Evolutionary conservation across 768 basidiomycete species (phyloP), one percentile per base, ranked within the genome.

Genomic region (Agaricus sinodeliciosus): DNA sequence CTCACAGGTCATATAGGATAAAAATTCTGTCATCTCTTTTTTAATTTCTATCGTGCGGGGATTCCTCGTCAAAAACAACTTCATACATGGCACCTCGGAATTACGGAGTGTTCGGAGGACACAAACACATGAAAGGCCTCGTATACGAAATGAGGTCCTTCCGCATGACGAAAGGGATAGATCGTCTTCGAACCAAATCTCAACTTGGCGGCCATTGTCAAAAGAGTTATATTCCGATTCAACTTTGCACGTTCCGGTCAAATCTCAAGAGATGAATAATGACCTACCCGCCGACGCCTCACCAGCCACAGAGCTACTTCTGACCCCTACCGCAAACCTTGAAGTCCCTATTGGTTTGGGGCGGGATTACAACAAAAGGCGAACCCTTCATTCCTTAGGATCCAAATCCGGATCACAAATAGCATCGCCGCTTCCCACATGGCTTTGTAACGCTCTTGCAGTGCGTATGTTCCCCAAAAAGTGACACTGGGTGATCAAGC

Each of bases 51-150:
- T 78, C 7, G 68, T 90, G 22, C 74, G 82, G 46, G 68, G 71
- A 11, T 91, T 91, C 62, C 74, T 94, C 42, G 62, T 67, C 44
- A 75, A 76, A 58, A 77, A 93, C 64, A 76, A 79, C 1, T 91
- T 90, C 66, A 55, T 67, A 45, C 55, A 50, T 40, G 8, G 13
- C 9, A n/a, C 27, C 12, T 12, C 35, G 41, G 26, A 37, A 3
- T 42, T 58, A 42, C 57, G 59, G 31, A 31, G 31, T 11, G 31
- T 31, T 7, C 31, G 59, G 67, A 61, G 41, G 28, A 34, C 18
- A 39, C 40, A 48, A 47, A 16, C 39, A 18, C 16, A 15, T 37
- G 55, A 45, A 46, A 57, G 55, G 9, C 72, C 79, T 51, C 71
- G 69, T 50, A 87, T 86, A 65, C 76, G 73, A 62, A 73, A 73